Base-by-base conservation (phyloP, 1,284 basidiomycete species). In the Fistulina hepatica region DNA sequence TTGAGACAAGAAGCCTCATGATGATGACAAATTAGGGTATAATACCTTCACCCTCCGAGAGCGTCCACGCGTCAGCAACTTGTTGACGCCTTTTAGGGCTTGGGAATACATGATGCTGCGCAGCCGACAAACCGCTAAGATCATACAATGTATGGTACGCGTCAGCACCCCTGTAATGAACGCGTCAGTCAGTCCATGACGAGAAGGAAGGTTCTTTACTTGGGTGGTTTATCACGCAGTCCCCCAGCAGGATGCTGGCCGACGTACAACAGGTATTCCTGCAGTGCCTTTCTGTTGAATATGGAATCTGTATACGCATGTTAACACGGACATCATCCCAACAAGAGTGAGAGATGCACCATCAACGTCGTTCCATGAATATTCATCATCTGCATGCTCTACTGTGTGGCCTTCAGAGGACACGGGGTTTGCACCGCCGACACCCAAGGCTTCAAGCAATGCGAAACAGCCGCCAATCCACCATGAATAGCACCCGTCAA, bases 401-500 rank as follows among this genome's bases (percentile, higher is more conserved):
- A 47, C 44, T 54, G 52, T 17, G 23, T 39, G 22, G 16, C 36
- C 12, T 24, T 15, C 20, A 36, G 13, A 8, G 33, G 12, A 15
- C 26, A 9, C 21, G 33, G 10, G 3, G n/a, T 32, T 20, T 10
- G 38, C 32, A 13, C 37, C 28, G 31, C 40, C 39, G 3, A 71
- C 57, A 6, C 75, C 73, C 1, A 83, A 58, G 9, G 83, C 77
- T 38, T 85, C 82, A 0, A 95, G 61, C 8, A 97, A 62, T 1
- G 76, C 70, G 54, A 95, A 86, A n/a, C 83, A 73, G 0, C 93
- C 93, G 2, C 88, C 94, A 20, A 93, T 88, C 85, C 92, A 98
- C 95, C 95, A 98, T 21, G 86, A 81, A 58, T 98, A 99, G 60
- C 95, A 99, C 3, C 94, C 95, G 53, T 99, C 95, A 0, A 99